These are phyloP conservation scores for Nicotiana noctiflora DNA, from an alignment of 257 asterid species.

Conservation along the genomic window DNA sequence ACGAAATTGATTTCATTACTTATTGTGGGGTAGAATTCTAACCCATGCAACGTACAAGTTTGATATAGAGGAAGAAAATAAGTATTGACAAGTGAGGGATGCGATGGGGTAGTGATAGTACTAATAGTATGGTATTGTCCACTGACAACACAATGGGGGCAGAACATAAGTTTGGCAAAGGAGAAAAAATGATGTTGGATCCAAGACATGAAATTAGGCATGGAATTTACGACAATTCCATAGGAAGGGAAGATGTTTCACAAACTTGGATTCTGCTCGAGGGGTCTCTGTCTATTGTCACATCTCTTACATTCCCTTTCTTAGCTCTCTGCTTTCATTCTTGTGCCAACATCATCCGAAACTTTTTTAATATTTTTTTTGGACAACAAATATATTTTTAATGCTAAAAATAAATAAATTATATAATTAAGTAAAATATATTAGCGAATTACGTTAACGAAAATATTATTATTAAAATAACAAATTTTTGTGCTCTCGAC, in stretches of 20 bases:
- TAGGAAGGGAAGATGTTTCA: constrained; percentile 28
- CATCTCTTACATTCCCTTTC: constrained; percentile 28
- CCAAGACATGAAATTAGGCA: constrained; percentile 14
- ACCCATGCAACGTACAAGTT: too few relatives aligned
- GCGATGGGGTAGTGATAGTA: not conserved
- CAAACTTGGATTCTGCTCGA: constrained; percentile 25
- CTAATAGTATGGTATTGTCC: not conserved
- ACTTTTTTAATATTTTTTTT: too few relatives aligned
- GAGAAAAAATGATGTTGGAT: constrained; percentile 17
- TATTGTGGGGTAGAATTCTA: too few relatives aligned
- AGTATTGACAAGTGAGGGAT: not conserved
- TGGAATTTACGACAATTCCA: constrained; percentile 35
- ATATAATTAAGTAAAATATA: too few relatives aligned
- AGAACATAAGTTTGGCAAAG: not conserved
- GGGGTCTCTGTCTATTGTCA: constrained; percentile 24
- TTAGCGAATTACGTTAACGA: too few relatives aligned
- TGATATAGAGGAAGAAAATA: not conserved
- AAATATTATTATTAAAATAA: too few relatives aligned
- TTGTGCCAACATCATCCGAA: too few relatives aligned
- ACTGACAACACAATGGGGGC: constrained; percentile 11
- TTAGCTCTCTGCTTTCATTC: too few relatives aligned
- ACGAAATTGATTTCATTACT: too few relatives aligned
- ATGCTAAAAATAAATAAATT: too few relatives aligned
- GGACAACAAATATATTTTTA: too few relatives aligned
- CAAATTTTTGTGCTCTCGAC: too few relatives aligned